Evolutionary conservation across 768 basidiomycete species (phyloP).

Genomic region (Grammothele lineata): DNA sequence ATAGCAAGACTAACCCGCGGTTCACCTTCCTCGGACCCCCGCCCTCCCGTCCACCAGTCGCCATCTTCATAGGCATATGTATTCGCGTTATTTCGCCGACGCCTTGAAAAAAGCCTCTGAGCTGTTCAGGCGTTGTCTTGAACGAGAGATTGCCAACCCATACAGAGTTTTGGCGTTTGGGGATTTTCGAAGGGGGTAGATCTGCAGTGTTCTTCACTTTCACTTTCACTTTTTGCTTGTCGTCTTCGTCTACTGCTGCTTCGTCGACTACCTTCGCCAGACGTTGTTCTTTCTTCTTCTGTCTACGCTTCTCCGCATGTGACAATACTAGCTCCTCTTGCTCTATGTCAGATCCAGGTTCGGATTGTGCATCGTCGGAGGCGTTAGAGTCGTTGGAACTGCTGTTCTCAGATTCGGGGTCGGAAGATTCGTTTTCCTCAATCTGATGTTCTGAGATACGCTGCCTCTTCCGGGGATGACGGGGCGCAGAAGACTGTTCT

Average conservation of each 20-base stretch:
- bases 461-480: constrained; percentile 13
- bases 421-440: constrained; percentile 1
- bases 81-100: constrained; percentile 75
- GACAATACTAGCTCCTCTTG: constrained; percentile 52
- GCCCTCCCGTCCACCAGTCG: constrained; percentile 34
- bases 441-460: constrained; percentile 1
- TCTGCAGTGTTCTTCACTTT: constrained; percentile 25
- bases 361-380: constrained; percentile 10
- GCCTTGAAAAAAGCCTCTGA: constrained; percentile 66
- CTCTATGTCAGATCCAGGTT: too few relatives aligned
- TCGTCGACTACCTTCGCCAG: constrained; percentile 24
- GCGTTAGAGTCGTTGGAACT: not conserved
- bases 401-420: constrained; percentile 4
- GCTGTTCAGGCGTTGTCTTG: constrained; percentile 75
- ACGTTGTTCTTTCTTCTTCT: constrained; percentile 47
- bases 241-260: constrained; percentile 22
- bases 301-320: constrained; percentile 66
- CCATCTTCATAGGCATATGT: constrained; percentile 79
- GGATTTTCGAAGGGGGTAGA: constrained; percentile 25
- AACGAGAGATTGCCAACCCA: constrained; percentile 97
- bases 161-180: constrained; percentile 76
- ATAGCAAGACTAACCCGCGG: constrained; percentile 64
- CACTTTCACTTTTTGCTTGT: constrained; percentile 42
- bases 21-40: constrained; percentile 61
- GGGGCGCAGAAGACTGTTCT: constrained; percentile 9